Base-by-base conservation (phyloP, 2,329 filamentous ascomycete species). In the Sarocladium strictum region DNA sequence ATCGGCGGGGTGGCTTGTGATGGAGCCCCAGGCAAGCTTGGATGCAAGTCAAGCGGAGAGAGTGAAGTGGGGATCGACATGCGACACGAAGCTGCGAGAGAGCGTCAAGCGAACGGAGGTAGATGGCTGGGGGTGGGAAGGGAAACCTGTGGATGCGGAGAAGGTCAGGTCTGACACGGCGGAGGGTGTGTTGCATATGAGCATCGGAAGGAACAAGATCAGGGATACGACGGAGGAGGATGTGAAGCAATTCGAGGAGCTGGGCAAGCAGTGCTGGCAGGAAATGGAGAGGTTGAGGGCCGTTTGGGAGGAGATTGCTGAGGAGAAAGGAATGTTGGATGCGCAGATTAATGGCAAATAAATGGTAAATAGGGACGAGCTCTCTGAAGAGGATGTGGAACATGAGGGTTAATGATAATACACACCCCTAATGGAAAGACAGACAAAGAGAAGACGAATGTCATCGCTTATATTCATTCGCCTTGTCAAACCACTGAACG, bases 41-140 rank as follows among this genome's bases (percentile, higher is more conserved):
- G 81, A 89, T 52, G 75, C 73, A 2, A 66, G 76, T 35, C 74
- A 65, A 26, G 80, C 76, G 3, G 58, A 84, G 76, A 66, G 79
- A 69, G 52, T 75, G 55, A 97, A 97, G 73, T 97, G 93, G 93
- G 93, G 93, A 2, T 88, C 87, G 27, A 80, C 83, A n/a, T 80
- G 79, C 9, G 79, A 86, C 59, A 15, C 15, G 4, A 40, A 27
- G 14, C 23, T 38, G 7, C 68, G 79, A 11, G 68, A 71, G 54
- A 84, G 86, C 0, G 81, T 90, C 4, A 87, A 86, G 69, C 83
- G 83, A 63, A 95, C 91, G 1, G 90, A 96, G 68, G 86, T 96
- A 2, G 84, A 89, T 41, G 89, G 90, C 7, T 97, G 92, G 91
- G 92, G 90, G 0, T 86, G 84, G 69, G 74, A 82, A 59, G 85